phyloP scores from a whole-genome alignment of 2,329 filamentous ascomycete species.

The Beauveria brongniartii region DNA sequence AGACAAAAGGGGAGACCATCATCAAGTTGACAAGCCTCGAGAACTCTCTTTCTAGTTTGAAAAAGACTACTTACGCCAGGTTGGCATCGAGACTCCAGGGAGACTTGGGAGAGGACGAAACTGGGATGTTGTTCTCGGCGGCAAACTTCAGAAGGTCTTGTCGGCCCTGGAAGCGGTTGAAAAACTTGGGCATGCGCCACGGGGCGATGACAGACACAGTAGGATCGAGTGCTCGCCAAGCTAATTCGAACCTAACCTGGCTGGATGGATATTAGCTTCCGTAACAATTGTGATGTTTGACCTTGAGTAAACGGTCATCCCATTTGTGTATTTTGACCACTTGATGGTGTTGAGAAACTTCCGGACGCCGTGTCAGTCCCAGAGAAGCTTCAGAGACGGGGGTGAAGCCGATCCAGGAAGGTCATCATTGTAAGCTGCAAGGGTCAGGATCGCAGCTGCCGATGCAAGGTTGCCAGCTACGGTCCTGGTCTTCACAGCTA shows the following conservation, averaged over 20 bases:
- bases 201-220: constrained; percentile 65
- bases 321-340: constrained; percentile 3
- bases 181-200: constrained; percentile 64
- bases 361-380: neutral
- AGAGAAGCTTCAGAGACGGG: neutral
- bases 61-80: neutral
- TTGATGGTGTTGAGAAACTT: constrained; percentile 3
- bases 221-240: constrained; percentile 39
- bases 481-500: no score
- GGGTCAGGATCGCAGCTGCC: no score
- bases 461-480: no score
- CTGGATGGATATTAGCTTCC: constrained; percentile 13
- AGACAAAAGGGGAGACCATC: neutral
- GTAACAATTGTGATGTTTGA: neutral
- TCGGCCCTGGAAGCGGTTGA: constrained; percentile 61
- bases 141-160: constrained; percentile 68
- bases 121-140: constrained; percentile 56
- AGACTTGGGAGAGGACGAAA: constrained; percentile 64
- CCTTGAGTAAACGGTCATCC: neutral
- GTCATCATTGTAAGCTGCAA: neutral
- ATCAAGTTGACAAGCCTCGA: neutral
- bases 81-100: constrained; percentile 50
- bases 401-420: neutral
- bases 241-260: constrained; percentile 32
- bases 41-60: neutral